Evolutionary conservation across 441 rosid species (phyloP).

Genomic region (Macaranga tanarius): DNA sequence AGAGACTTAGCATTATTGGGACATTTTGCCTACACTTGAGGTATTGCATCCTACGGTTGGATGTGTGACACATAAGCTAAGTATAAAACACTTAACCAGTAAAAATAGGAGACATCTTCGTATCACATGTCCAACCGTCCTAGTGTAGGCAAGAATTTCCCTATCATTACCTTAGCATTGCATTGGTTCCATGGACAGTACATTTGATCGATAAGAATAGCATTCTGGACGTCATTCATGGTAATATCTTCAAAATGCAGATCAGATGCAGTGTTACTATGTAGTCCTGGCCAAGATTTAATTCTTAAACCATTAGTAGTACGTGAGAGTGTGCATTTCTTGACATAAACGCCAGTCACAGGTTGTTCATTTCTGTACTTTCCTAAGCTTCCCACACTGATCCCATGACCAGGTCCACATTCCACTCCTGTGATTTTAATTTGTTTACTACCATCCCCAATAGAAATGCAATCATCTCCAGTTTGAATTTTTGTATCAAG

Average conservation of each 20-base stretch:
- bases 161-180: not conserved
- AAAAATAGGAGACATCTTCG: too few relatives aligned
- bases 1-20: too few relatives aligned
- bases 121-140: too few relatives aligned
- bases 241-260: constrained; percentile 7
- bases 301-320: constrained; percentile 2
- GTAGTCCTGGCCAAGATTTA: not conserved
- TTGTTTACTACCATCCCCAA: not conserved
- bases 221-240: not conserved
- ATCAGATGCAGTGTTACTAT: not conserved
- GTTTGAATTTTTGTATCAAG: not conserved
- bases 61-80: too few relatives aligned
- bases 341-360: not conserved
- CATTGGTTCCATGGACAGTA: constrained; percentile 4
- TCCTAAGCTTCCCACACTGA: constrained; percentile 7
- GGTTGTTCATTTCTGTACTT: constrained; percentile 3
- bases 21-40: too few relatives aligned
- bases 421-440: not conserved
- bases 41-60: too few relatives aligned
- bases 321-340: not conserved
- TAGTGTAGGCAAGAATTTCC: too few relatives aligned
- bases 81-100: too few relatives aligned
- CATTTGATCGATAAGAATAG: constrained; percentile 14
- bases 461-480: constrained; percentile 4
- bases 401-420: constrained; percentile 13